A percentile compares a stretch with the other conserved stretches of the same genome.
Evolutionary conservation across 2,329 filamentous ascomycete genomes (phyloP).

Genomic region (Venturia carpophila): DNA sequence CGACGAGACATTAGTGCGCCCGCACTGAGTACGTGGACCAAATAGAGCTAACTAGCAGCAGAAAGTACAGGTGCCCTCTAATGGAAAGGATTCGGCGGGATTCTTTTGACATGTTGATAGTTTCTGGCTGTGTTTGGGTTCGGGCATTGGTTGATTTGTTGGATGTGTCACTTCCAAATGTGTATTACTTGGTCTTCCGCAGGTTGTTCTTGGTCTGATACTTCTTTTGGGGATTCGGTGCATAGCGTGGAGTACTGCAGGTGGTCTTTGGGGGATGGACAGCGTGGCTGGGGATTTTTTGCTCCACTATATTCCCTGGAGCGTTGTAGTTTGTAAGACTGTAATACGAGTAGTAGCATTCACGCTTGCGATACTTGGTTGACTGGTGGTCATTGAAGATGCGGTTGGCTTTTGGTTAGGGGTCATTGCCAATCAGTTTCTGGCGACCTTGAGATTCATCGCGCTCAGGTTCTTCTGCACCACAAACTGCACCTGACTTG

Average conservation of each 20-base stretch:
- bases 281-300: background rate
- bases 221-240: background rate
- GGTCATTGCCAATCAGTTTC: background rate
- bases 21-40: constrained; percentile 21
- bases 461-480: no score
- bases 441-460: background rate
- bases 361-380: background rate
- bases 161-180: no score
- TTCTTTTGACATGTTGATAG: background rate
- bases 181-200: background rate
- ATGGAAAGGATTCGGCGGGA: background rate
- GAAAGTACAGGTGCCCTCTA: background rate
- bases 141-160: background rate
- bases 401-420: background rate
- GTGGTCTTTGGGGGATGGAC: background rate
- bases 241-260: background rate
- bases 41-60: background rate
- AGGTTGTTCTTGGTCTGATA: background rate
- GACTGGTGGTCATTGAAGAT: background rate
- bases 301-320: background rate
- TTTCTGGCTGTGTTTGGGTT: background rate
- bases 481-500: no score
- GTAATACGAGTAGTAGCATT: background rate
- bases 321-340: background rate
- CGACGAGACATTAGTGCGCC: constrained; percentile 43